These are phyloP conservation scores for Theileria orientalis DNA, from an alignment of 169 alveolate genomes.

Conservation along the genomic window DNA sequence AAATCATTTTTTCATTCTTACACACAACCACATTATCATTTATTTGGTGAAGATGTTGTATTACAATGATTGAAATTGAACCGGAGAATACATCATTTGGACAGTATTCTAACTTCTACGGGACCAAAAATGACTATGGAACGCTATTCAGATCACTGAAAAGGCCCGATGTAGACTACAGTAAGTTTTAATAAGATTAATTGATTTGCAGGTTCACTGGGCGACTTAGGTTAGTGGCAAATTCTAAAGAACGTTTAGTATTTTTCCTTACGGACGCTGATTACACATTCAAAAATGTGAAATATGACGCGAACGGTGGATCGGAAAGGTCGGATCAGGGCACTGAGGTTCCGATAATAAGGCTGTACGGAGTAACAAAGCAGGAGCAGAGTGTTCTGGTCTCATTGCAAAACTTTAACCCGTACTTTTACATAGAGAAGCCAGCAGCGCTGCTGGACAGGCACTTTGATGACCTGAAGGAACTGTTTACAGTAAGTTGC, in stretches of 20 bases:
- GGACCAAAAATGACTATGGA: constrained; percentile 15
- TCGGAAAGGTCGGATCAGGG: not conserved
- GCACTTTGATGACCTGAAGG: constrained; percentile 55
- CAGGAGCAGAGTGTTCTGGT: constrained; percentile 67
- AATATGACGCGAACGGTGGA: not conserved
- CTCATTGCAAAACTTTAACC: constrained; percentile 64
- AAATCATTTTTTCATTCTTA: too few species aligned
- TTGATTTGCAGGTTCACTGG: constrained; percentile 2
- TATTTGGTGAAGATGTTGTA: too few species aligned
- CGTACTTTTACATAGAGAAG: constrained; percentile 73
- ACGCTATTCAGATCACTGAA: constrained; percentile 1
- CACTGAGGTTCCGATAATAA: constrained; percentile 58
- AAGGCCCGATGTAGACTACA: constrained; percentile 7
- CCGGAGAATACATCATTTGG: too few species aligned
- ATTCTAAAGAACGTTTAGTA: not conserved
- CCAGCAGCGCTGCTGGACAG: constrained; percentile 61
- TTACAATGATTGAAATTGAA: too few species aligned
- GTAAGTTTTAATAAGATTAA: constrained; percentile 3
- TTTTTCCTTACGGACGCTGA: constrained; percentile 65
- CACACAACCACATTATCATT: too few species aligned
- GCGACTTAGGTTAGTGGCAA: not conserved
- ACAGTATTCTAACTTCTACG: constrained; percentile 14
- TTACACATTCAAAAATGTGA: constrained; percentile 29
- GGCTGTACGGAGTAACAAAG: constrained; percentile 68
- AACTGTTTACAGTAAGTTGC: constrained; percentile 31